Evolutionary conservation across 73 alveolate genomes (phyloP).

Genomic region (Stentor roeselii): DNA sequence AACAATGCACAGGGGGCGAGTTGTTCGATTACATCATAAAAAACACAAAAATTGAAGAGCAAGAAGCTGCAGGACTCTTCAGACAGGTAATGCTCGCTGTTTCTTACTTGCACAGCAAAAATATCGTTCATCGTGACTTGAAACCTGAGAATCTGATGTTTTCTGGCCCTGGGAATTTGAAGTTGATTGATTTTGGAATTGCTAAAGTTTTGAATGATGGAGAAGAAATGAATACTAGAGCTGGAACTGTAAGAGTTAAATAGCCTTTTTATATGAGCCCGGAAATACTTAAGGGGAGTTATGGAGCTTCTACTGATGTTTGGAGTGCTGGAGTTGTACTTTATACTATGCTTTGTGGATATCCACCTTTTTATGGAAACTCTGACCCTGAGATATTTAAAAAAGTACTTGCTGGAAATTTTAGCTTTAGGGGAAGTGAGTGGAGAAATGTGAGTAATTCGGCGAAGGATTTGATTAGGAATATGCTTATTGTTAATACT

Average conservation of each 20-base stretch:
- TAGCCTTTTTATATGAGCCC: slow-evolving; percentile 70
- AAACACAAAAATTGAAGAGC: neutral
- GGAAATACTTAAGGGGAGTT: slow-evolving; percentile 58
- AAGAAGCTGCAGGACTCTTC: slow-evolving; percentile 9
- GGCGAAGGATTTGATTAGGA: slow-evolving; percentile 44
- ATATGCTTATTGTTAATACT: slow-evolving; percentile 43
- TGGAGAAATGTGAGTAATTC: slow-evolving; percentile 55
- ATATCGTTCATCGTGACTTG: slow-evolving; percentile 17
- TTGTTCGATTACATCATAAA: slow-evolving; percentile 30
- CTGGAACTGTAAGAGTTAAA: slow-evolving; percentile 41
- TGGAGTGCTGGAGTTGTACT: slow-evolving; percentile 66
- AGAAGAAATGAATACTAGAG: slow-evolving; percentile 29
- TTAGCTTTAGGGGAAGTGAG: slow-evolving; percentile 38
- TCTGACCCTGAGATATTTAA: slow-evolving; percentile 39
- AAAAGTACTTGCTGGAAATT: slow-evolving; percentile 29
- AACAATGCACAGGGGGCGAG: slow-evolving; percentile 48
- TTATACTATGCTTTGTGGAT: slow-evolving; percentile 55
- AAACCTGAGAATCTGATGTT: slow-evolving; percentile 30
- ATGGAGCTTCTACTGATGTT: slow-evolving; percentile 48
- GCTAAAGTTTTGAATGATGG: neutral
- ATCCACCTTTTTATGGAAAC: slow-evolving; percentile 63
- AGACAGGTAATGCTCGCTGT: slow-evolving; percentile 8
- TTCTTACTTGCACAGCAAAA: slow-evolving; percentile 20
- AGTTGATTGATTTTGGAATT: slow-evolving; percentile 25
- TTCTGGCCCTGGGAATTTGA: neutral